These are phyloP conservation scores for Leucocoprinus leucothites DNA, from an alignment of 768 basidiomycete species.

Conservation along the genomic window DNA sequence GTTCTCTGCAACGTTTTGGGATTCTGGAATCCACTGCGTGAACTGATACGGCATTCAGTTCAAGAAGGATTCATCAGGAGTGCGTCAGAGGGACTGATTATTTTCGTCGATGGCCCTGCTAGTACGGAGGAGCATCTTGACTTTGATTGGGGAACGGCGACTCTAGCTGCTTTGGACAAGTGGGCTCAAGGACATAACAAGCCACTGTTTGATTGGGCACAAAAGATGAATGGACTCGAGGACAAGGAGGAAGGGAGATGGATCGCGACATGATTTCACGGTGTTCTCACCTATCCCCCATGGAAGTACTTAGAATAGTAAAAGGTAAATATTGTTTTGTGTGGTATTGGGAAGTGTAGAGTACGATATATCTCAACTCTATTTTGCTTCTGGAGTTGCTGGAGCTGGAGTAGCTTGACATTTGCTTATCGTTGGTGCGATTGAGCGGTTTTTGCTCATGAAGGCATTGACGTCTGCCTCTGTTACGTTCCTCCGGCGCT, in stretches of 20 bases:
- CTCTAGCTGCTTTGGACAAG: conserved; percentile 55
- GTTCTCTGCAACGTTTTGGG: conserved; percentile 81
- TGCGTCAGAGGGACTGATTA: conserved; percentile 56
- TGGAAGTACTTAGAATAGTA: background rate
- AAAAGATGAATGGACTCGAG: conserved; percentile 28
- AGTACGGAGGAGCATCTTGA: conserved; percentile 46
- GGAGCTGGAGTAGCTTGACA: conserved; percentile 16
- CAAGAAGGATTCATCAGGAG: conserved; percentile 72
- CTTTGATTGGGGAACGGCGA: conserved; percentile 79
- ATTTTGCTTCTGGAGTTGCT: no score
- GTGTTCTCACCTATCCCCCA: background rate
- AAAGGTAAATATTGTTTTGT: no score
- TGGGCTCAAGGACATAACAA: conserved; percentile 43
- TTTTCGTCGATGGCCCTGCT: conserved; percentile 74
- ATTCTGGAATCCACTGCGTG: conserved; percentile 82
- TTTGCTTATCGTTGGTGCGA: conserved; percentile 55
- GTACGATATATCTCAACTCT: no score
- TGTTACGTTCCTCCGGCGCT: conserved; percentile 80
- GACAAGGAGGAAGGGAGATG: conserved; percentile 13
- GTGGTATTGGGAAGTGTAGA: no score
- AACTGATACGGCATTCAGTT: conserved; percentile 65
- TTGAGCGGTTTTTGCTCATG: conserved; percentile 80
- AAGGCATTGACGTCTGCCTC: conserved; percentile 72
- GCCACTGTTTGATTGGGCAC: conserved; percentile 50
- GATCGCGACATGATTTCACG: conserved; percentile 12